Base-by-base conservation (phyloP, 176 grass and related monocot genomes). In the Pontederia crassipes region DNA sequence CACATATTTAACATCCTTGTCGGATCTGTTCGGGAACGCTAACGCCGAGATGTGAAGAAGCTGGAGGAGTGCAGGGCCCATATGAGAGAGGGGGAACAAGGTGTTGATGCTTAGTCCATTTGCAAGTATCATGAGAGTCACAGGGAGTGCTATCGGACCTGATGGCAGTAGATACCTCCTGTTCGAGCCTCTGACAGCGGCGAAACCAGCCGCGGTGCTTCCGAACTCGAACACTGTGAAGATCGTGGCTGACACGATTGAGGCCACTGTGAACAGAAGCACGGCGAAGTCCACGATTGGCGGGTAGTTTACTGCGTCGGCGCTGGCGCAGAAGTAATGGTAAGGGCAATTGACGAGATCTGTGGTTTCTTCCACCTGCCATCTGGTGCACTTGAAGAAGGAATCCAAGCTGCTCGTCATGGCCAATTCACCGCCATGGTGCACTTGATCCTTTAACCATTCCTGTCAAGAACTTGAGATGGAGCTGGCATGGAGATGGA, bases 321-420 rank as follows among this genome's bases (percentile, higher is more conserved):
- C 72, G 77, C 93, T 98, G 77, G 87, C 93, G 81, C 93, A 98
- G 81, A 83, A 92, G 84, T 98, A 98, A 75, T 98, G 93, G 74
- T 78, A 98, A 29, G 94, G 88, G 74, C 94, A 98, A 67, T 89
- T 83, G 65, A 92, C 56, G 64, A 89, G 86, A 61, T 98, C 82
- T 45, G 76, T 89, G 56, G 88, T 92, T 77, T 92, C 94, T 71
- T 98, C 94, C 11, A 98, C 75, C 85, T 93, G 88, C 94, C 94
- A 98, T 81, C 85, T 58, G 55, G 87, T 92, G 82, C 94, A 98
- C 74, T 89, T 93, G 74, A 92, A 82, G 63, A 98, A 89, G 70
- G 81, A 75, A 54, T 74, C 71, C 53, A 77, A 71, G 77, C 88
- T 80, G 14, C 68, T 29, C 35, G 18, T 16, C 35, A 68, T 68